phyloP scores from a whole-genome alignment of 768 basidiomycete genomes.

The Russula sp. region DNA sequence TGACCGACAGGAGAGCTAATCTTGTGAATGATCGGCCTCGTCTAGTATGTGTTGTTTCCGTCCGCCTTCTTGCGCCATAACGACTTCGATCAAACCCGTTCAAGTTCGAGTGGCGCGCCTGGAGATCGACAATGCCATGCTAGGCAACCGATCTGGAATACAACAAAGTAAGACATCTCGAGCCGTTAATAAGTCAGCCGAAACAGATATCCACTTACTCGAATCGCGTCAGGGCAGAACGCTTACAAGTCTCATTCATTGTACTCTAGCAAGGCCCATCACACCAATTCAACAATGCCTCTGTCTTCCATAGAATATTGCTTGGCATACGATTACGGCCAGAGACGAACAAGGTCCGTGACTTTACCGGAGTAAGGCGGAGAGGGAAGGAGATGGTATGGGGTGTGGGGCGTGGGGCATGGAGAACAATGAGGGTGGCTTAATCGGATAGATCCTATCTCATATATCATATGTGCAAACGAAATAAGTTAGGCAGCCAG shows the following conservation, averaged over 20 bases:
- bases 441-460: constrained; percentile 20
- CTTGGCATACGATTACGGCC: constrained; percentile 74
- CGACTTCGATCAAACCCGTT: constrained; percentile 78
- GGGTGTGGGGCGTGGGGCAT: constrained; percentile 11
- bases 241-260: constrained; percentile 54
- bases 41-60: constrained; percentile 16
- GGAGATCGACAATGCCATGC: constrained; percentile 38
- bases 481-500: background rate
- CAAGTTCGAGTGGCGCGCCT: constrained; percentile 53
- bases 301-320: constrained; percentile 54
- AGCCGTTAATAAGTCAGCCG: constrained; percentile 15
- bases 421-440: constrained; percentile 7
- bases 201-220: constrained; percentile 52
- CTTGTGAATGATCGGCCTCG: background rate
- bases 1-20: constrained; percentile 33
- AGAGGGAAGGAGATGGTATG: background rate
- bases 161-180: background rate
- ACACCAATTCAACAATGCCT: constrained; percentile 34
- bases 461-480: background rate
- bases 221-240: constrained; percentile 57
- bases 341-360: constrained; percentile 50
- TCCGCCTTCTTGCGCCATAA: constrained; percentile 69
- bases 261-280: constrained; percentile 39
- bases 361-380: constrained; percentile 41
- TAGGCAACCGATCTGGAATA: background rate